phyloP scores from a whole-genome alignment of 345 rosid genomes.

The Linum lewisii region DNA sequence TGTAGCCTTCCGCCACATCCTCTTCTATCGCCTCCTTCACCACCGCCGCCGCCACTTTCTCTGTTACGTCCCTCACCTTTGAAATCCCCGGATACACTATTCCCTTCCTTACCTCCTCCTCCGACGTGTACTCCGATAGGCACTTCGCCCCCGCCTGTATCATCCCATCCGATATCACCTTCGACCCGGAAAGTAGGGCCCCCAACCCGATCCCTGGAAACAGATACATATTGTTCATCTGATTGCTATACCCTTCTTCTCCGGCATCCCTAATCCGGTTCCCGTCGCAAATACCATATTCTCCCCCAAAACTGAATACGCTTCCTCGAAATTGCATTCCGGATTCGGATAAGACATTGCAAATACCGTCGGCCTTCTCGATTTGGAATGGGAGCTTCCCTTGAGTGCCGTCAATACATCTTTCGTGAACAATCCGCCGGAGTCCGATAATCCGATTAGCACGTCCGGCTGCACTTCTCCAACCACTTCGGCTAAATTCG shows the following conservation, averaged over 20 bases:
- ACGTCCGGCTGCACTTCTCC: slow-evolving; percentile 92
- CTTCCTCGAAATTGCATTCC: slow-evolving; percentile 91
- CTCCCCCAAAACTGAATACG: slow-evolving; percentile 84
- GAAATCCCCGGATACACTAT: slow-evolving; percentile 76
- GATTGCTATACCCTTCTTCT: slow-evolving; percentile 90
- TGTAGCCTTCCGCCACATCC: slow-evolving; percentile 78
- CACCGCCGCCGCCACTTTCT: slow-evolving; percentile 79
- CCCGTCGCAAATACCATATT: slow-evolving; percentile 90
- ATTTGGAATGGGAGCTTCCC: slow-evolving; percentile 41
- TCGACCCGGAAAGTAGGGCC: slow-evolving; percentile 84
- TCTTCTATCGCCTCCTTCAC: slow-evolving; percentile 77
- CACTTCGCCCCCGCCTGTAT: slow-evolving; percentile 97
- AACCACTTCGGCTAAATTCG: slow-evolving; percentile 88
- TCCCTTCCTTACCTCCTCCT: slow-evolving; percentile 76
- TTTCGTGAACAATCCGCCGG: slow-evolving; percentile 90
- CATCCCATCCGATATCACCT: slow-evolving; percentile 86
- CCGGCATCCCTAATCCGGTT: slow-evolving; percentile 63
- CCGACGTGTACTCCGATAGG: slow-evolving; percentile 82
- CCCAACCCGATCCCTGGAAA: slow-evolving; percentile 99
- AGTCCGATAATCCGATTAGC: slow-evolving; percentile 96
- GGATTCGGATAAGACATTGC: slow-evolving; percentile 98
- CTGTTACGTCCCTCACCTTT: slow-evolving; percentile 81
- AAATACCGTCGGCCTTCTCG: slow-evolving; percentile 92
- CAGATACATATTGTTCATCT: slow-evolving; percentile 96
- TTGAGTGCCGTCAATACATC: slow-evolving; percentile 98